Evolutionary conservation across 2,329 filamentous ascomycete genomes (phyloP), one percentile per base, ranked within the genome.

Genomic region (Aureobasidium lini): DNA sequence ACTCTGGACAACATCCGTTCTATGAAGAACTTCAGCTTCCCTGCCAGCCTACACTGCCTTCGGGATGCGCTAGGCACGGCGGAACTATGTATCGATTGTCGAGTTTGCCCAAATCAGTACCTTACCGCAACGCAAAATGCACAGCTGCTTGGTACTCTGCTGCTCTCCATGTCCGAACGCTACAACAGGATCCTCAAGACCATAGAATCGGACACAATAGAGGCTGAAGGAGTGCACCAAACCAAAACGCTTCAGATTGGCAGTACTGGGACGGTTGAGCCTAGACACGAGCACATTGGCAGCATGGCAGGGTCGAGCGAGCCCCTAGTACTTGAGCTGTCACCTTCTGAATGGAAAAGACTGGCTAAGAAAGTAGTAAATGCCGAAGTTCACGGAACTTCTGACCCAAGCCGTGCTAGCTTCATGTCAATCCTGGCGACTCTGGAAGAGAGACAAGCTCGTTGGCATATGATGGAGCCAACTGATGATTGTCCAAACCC

Each of bases 61-160:
- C 73, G 75, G 28, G 68, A 68, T 59, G 76, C 77, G 28, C 73
- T 77, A 66, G 63, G 60, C n/a, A 72, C 73, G 1, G 69, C 76
- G 10, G 68, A 69, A 5, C 60, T 65, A 11, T 70, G 79, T 4
- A 65, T 79, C 10, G 59, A 66, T 34, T 81, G 78, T 66, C 61
- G 67, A 4, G 63, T 69, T 46, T 81, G 78, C 60, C 76, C 76
- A 1, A 67, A 64, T 8, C 66, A 72, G n/a, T 68, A 69, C 57
- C 73, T 76, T 61, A 71, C 70, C 13, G 75, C 73, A 0, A 70
- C 77, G 4, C 77, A 79, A 59, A 81, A 80, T 62, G 68, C 73
- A 0, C 71, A 76, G 37, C 68, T 76, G 5, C 64, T 79, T 9
- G 67, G 70, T 8, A 71, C 75, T 1, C 67, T 80, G 3, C 67